Percentiles rank a stretch among this genome's conserved stretches.
Evolutionary conservation across 2,329 filamentous ascomycete genomes (phyloP).

Genomic region (Aurifilum marmelostoma): DNA sequence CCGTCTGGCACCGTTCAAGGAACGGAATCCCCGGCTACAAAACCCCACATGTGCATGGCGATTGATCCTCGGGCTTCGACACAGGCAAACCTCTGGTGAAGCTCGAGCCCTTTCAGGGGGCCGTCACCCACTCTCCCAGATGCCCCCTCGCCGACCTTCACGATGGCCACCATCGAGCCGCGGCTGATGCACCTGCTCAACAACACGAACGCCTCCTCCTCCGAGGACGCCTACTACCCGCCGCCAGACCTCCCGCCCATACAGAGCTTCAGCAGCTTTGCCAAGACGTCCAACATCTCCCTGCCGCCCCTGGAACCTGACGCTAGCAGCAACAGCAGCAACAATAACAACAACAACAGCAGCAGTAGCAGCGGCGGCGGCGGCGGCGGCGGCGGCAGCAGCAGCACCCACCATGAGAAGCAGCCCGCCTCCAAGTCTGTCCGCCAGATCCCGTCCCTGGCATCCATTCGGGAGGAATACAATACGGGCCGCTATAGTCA

Average conservation of each 20-base stretch:
- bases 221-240: slow-evolving; percentile 39
- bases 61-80: slow-evolving; percentile 10
- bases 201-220: slow-evolving; percentile 55
- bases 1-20: not conserved
- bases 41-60: not conserved
- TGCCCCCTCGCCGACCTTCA: slow-evolving; percentile 45
- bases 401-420: slow-evolving; percentile 41
- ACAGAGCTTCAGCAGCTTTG: slow-evolving; percentile 48
- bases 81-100: slow-evolving; percentile 15
- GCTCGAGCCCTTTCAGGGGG: slow-evolving; percentile 26
- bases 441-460: slow-evolving; percentile 35
- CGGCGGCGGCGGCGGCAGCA: slow-evolving; percentile 35
- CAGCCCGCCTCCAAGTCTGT: slow-evolving; percentile 30
- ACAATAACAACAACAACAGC: slow-evolving; percentile 47
- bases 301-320: slow-evolving; percentile 58
- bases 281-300: slow-evolving; percentile 48
- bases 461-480: slow-evolving; percentile 29
- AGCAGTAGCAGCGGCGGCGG: slow-evolving; percentile 24
- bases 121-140: slow-evolving; percentile 35
- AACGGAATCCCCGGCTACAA: slow-evolving; percentile 3
- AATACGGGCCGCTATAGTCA: slow-evolving; percentile 22
- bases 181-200: slow-evolving; percentile 68
- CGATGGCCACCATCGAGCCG: slow-evolving; percentile 69
- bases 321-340: slow-evolving; percentile 47
- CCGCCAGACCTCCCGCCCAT: slow-evolving; percentile 59